Base-by-base conservation (phyloP, 495 filamentous ascomycete genomes). In the Xylaria sp. region DNA sequence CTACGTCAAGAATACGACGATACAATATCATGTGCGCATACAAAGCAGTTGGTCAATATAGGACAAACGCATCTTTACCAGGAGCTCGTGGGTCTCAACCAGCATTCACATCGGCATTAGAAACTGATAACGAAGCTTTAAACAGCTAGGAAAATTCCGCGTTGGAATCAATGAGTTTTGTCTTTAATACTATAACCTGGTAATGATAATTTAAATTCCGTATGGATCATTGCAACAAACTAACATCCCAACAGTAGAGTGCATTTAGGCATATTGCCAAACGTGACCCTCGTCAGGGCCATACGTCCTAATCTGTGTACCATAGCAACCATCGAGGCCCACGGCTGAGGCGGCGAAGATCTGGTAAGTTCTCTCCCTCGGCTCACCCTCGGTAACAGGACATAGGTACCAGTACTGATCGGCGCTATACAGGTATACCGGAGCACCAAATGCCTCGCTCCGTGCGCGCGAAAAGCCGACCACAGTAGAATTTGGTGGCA, bases 311-410 rank as follows among this genome's bases (percentile, higher is more conserved):
- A 69, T 53, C 55, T 52, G 43, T 2, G 58, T 62, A 21, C 1
- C 29, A 29, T 26, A 24, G 33, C 67, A 69, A 29, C 14, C 44
- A 1, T 24, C 14, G 6, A 24, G 67, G 26, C 4, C 12, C 21
- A 41, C 5, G 31, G 7, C 2, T 0, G 29, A n/a, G n/a, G n/a
- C 31, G 43, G 58, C 71, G 40, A 58, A 77, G 19, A 77, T 21
- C 41, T 77, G 75, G 33, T 72, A 77, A 8, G 70, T 74, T 31
- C 69, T 62, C 67, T 73, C 73, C 9, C 44, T 40, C 2, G 73
- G 71, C 48, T 69, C 67, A 1, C 70, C 73, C 17, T 74, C 71
- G 29, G 53, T 63, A 15, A 74, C 69, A 0, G 76, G 76, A 48
- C 76, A 78, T 11, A 78, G 71, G 12, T 29, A 31, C 72, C 72